These are phyloP conservation scores for Eucalyptus grandis DNA, from an alignment of 345 rosid genomes.

Conservation along the genomic window DNA sequence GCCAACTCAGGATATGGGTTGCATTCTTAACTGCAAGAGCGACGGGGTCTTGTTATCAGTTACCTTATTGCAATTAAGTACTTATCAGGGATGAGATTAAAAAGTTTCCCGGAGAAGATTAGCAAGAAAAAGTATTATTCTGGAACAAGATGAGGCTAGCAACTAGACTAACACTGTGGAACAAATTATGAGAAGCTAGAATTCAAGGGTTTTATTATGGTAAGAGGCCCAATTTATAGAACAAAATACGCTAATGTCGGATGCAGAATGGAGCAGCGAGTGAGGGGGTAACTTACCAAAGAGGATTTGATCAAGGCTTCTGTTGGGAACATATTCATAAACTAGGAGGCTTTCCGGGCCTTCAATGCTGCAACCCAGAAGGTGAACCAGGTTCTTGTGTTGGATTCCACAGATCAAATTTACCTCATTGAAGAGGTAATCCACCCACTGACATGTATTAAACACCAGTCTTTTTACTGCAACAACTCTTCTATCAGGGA, in stretches of 20 bases:
- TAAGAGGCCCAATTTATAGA: not conserved
- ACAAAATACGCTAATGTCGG: not conserved
- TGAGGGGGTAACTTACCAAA: not conserved
- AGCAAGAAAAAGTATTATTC: not conserved
- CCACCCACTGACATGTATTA: conserved; percentile 10
- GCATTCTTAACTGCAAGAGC: not conserved
- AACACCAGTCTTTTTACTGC: conserved; percentile 8
- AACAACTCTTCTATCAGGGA: conserved; percentile 1
- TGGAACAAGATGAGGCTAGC: not conserved
- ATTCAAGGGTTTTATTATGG: not conserved
- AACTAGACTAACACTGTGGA: not conserved
- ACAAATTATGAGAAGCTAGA: not conserved
- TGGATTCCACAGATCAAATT: conserved; percentile 5
- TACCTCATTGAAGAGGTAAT: conserved; percentile 12
- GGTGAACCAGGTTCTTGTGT: conserved; percentile 11
- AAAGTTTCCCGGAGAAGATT: not conserved
- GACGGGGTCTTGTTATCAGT: not conserved
- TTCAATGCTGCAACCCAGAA: conserved; percentile 12
- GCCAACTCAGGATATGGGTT: not conserved
- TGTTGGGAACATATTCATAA: conserved; percentile 1
- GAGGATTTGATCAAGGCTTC: conserved; percentile 4
- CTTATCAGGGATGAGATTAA: not conserved
- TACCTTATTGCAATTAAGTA: not conserved
- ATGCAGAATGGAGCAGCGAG: not conserved
- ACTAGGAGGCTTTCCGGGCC: conserved; percentile 11